Base-by-base conservation (phyloP, 768 basidiomycete genomes). In the Xerocomellus dryophilus region DNA sequence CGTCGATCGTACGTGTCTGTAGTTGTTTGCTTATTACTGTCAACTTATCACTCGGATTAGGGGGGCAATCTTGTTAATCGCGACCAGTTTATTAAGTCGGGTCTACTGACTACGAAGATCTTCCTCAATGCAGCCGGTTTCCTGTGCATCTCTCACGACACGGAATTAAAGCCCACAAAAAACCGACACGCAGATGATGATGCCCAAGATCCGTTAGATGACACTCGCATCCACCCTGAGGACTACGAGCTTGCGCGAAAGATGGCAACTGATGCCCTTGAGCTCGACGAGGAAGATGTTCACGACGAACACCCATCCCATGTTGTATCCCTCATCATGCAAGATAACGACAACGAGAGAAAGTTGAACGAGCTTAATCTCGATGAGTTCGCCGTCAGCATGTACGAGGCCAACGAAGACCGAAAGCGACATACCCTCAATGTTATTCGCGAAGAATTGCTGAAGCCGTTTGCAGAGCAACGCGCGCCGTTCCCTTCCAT, bases 181-280 rank as follows among this genome's bases (percentile, higher is more conserved):
- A 79, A 80, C 41, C 77, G 80, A 35, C 78, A 80, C 46, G 71
- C 73, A 54, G 83, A 86, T 31, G 82, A 84, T 43, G 88, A 90
- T 42, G 78, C 83, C 51, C 82, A 81, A 34, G 97, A 99, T 69
- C 92, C 95, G 5, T 77, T 99, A 48, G 97, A 99, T 66, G 85
- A 86, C 65, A 98, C 95, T 35, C 90, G 97, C 18, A 92, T 99
- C 49, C 97, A 99, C 66, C 93, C 93, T 7, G 92, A 96, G 68
- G 97, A 99, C 72, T 99, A 98, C 66, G 95, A 98, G 60, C 79
- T 98, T 36, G 96, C 97, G 4, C 86, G 93, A 34, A 98, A 98
- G 76, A 97, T 99, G 94, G 96, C 96, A 35, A 90, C 92, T 18
- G 94, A 98, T 71, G 93, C 96, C 5, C 80, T 98, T 14, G 97